Percentiles rank a stretch among this genome's conserved stretches.
Conservation (phyloP, 2,329 filamentous ascomycete species). For the Pestalotiopsis fici region DNA sequence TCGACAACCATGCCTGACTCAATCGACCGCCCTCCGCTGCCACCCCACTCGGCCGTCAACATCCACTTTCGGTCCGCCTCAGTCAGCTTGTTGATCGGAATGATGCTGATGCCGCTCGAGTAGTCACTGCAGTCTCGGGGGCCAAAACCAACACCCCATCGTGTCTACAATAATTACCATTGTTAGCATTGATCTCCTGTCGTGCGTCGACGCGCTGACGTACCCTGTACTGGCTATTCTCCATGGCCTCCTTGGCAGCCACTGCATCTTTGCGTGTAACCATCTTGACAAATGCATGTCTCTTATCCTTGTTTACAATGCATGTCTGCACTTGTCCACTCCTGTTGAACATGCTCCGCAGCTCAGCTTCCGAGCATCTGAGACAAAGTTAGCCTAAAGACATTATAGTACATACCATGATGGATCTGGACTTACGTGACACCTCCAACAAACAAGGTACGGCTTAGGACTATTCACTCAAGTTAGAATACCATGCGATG, state of each 20-base stretch:
- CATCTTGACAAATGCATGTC: conserved; percentile 99
- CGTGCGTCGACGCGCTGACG: conserved; percentile 30
- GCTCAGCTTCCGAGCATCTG: conserved; percentile 76
- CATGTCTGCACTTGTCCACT: conserved; percentile 93
- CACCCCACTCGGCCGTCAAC: conserved; percentile 88
- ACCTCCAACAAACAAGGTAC: conserved; percentile 94
- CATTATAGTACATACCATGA: neutral
- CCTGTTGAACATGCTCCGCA: conserved; percentile 76
- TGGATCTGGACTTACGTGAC: conserved; percentile 68
- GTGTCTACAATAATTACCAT: conserved; percentile 59
- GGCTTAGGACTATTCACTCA: conserved; percentile 71
- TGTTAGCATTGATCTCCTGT: neutral
- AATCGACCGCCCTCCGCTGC: conserved; percentile 81
- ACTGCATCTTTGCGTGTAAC: conserved; percentile 84
- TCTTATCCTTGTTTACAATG: conserved; percentile 97
- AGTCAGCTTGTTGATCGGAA: conserved; percentile 88
- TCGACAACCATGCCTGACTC: conserved; percentile 86
- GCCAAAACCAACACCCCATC: conserved; percentile 97
- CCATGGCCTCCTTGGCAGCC: conserved; percentile 83
- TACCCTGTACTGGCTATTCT: conserved; percentile 74
- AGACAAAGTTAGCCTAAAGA: conserved; percentile 8
- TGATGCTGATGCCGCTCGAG: conserved; percentile 85
- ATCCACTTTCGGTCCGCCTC: conserved; percentile 98
- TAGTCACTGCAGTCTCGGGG: conserved; percentile 98
- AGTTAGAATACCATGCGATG: neutral